Base-by-base conservation (phyloP, 257 asterid species). In the Euphrasia confusa region DNA sequence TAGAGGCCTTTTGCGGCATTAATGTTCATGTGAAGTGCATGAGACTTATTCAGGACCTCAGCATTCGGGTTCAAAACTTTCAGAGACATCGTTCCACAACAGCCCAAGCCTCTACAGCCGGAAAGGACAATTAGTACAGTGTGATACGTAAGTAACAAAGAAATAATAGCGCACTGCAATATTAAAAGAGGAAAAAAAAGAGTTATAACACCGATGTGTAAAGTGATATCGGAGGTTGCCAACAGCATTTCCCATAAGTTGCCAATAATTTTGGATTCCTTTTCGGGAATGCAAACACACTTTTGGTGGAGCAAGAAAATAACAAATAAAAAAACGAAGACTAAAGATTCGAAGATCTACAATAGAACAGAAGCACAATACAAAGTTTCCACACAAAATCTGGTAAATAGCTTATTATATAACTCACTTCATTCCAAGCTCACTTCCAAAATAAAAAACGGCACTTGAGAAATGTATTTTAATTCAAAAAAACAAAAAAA, bases 11-110 rank as follows among this genome's bases (percentile, higher is more conserved):
- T 93, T 4, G 97, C 97, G 66, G 99, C 97, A 67, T 89, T 93
- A 71, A 93, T 89, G 77, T 89, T 93, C 99, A 93, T 93, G 80
- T 89, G 96, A 75, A 89, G 92, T 35, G 99, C 99, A 21, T 90
- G 95, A 12, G 97, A 87, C 77, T 89, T 93, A 90, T 93, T 93
- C 68, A 93, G 87, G 67, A 93, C 97, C 79, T 93, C 99, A 4
- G 99, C 99, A 79, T 93, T 93, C 55, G 99, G 99, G 78, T 93
- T 93, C 84, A 93, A 75, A 44, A 87, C 79, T 78, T 90, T 82
- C 13, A 93, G 17, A 65, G 99, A 87, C 99, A 93, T 93, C 62
- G 72, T 74, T 63, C 17, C 58, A 58, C 74, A 60, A 72, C 64
- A 12, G 28, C 35, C 37, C 68, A 14, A 69, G 68, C 64, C 68